Base-by-base conservation (phyloP, 441 rosid species). In the Populus hybrid region DNA sequence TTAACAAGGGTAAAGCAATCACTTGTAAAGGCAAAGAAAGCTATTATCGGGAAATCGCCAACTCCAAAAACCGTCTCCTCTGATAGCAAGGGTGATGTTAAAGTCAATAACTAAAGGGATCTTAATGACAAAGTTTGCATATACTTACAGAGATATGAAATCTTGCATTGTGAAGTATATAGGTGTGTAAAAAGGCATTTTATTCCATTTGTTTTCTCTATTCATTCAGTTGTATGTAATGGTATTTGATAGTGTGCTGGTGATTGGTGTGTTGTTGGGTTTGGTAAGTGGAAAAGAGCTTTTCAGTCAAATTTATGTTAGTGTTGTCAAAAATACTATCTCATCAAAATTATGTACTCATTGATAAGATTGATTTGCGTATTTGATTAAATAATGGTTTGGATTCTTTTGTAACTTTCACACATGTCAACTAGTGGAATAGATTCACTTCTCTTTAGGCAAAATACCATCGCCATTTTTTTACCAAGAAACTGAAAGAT, bases 21-120 rank as follows among this genome's bases (percentile, higher is more conserved):
- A 23, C 87, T 91, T 72, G 86, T 84, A 40, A 90, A 90, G 90
- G 92, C 90, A 46, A 91, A 89, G 88, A 91, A 88, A 82, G 97
- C 92, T 30, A 85, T 93, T 54, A 82, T 82, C 2, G 95, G 94
- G 26, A 89, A 88, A 80, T 89, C 93, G 76, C 89, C 91, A 66
- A 83, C 84, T 87, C 79, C 92, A 0, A 89, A 90, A 81, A 85
- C 82, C 0, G 38, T 75, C 28, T 14, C 71, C 23, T 72, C 81
- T 1, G 79, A 82, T 9, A 63, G 90, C 40, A 83, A 87, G 74
- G 89, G 68, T 46, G 88, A 88, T 46, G 85, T 81, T 79, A 82
- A 84, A 74, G 91, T 81, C 74, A 85, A 21, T 63, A 63, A 90
- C 79, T 88, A 80, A 89, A 76, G 64, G 59, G 24, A 59, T 74